Evolutionary conservation across 805 yeast genomes (phyloP).

Genomic region (Saccharomycopsis synnaedendra): DNA sequence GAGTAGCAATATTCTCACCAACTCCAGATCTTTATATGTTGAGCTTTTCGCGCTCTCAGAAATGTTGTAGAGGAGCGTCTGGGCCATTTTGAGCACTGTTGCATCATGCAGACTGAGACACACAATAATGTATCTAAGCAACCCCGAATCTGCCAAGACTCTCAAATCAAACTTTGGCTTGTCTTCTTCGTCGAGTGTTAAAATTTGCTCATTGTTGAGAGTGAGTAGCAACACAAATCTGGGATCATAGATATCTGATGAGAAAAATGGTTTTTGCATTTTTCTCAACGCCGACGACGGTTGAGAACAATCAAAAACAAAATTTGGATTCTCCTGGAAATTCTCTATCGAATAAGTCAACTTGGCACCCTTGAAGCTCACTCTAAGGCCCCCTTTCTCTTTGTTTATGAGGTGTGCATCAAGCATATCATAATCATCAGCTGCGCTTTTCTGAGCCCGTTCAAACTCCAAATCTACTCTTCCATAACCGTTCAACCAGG

Average conservation of each 20-base stretch:
- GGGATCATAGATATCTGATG: slow-evolving; percentile 42
- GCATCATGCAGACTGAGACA: slow-evolving; percentile 30
- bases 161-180: slow-evolving; percentile 34
- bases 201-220: slow-evolving; percentile 54
- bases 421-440: too few species aligned
- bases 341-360: not conserved
- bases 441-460: too few species aligned
- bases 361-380: too few species aligned
- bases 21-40: slow-evolving; percentile 41
- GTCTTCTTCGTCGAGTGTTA: slow-evolving; percentile 23
- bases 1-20: slow-evolving; percentile 42
- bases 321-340: not conserved
- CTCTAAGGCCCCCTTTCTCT: too few species aligned
- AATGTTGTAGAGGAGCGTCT: slow-evolving; percentile 33
- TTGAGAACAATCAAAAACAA: not conserved
- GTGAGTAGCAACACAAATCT: slow-evolving; percentile 54
- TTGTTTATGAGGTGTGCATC: too few species aligned
- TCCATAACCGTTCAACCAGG: slow-evolving; percentile 35
- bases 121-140: slow-evolving; percentile 40
- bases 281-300: not conserved
- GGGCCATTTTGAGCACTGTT: slow-evolving; percentile 26
- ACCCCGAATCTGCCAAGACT: slow-evolving; percentile 42
- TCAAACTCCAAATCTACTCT: too few species aligned
- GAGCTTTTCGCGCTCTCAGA: slow-evolving; percentile 30
- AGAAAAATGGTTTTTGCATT: slow-evolving; percentile 8